Evolutionary conservation across 139 green algal species (phyloP), one percentile per base, ranked within the genome.

Genomic region (Dunaliella sp.): DNA sequence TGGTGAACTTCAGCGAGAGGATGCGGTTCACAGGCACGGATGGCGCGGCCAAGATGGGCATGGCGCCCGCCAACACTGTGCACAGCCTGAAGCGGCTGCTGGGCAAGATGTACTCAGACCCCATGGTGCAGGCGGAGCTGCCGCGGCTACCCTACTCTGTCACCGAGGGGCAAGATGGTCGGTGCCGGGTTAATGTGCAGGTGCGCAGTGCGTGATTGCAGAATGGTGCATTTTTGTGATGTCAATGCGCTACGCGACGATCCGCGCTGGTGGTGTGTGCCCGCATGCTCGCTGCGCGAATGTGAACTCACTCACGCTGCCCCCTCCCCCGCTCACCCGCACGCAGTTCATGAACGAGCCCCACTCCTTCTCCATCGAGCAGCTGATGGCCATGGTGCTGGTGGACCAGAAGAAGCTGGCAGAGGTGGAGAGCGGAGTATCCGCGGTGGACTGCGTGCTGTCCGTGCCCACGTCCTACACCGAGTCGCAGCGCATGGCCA

Each of bases 51-150:
- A 95, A 94, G 82, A 84, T 98, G 81, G 92, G 92, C 48, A 97
- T 98, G 92, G 96, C 97, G 88, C 95, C 96, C 7, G 95, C 95
- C 86, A 99, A 99, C 91, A 98, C 98, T 0, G 88, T 99, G 31
- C 88, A 89, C 79, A 90, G 98, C 86, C 86, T 99, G 58, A 99
- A 99, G 90, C 94, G 96, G 26, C 87, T 99, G 36, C 89, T 99
- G 57, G 98, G 98, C 34, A 96, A 95, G 87, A 94, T 94, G 84
- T 99, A 97, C 82, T 82, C 37, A 32, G 94, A 97, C 77, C 95
- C 97, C 25, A 59, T 33, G 84, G 36, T 99, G 31, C 95, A 98
- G 88, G 57, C 83, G 32, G 95, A 98, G 85, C 88, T 98, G 30
- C 21, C 82, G 0, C 87, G 91, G 38, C 88, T 98, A 30, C 95